These are phyloP conservation scores for Corylus americana DNA, from an alignment of 306 rosid species.

Conservation along the genomic window DNA sequence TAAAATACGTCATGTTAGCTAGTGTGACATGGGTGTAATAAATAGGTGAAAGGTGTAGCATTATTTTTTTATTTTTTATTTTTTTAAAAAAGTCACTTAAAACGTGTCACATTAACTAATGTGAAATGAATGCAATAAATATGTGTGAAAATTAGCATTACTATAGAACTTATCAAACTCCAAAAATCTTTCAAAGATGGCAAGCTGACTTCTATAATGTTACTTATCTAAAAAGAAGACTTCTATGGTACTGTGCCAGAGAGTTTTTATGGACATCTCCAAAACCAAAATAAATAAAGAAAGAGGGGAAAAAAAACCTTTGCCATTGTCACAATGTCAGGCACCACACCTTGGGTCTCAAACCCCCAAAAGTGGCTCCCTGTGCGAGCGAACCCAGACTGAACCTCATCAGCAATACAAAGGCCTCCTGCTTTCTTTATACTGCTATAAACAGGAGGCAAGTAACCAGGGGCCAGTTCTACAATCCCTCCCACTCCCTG, in stretches of 20 bases:
- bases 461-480: conserved; percentile 91
- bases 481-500: conserved; percentile 94
- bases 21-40: too few species aligned
- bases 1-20: too few species aligned
- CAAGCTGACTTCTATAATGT: background rate
- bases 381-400: conserved; percentile 81
- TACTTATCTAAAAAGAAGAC: too few species aligned
- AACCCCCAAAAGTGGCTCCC: conserved; percentile 97
- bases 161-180: too few species aligned
- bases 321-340: conserved; percentile 95
- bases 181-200: too few species aligned
- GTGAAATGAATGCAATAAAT: too few species aligned
- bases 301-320: conserved; percentile 47
- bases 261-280: background rate
- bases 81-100: too few species aligned
- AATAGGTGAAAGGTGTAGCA: too few species aligned
- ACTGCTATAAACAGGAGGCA: conserved; percentile 56
- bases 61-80: too few species aligned
- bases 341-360: conserved; percentile 86
- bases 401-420: conserved; percentile 95
- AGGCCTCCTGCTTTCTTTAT: conserved; percentile 88
- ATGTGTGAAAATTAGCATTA: too few species aligned
- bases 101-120: too few species aligned
- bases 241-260: background rate
- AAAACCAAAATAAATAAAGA: background rate